A percentile compares a stretch with the other conserved stretches of the same genome.
Conservation (phyloP, 2,329 filamentous ascomycete genomes). For the Grosmannia clavigera region DNA sequence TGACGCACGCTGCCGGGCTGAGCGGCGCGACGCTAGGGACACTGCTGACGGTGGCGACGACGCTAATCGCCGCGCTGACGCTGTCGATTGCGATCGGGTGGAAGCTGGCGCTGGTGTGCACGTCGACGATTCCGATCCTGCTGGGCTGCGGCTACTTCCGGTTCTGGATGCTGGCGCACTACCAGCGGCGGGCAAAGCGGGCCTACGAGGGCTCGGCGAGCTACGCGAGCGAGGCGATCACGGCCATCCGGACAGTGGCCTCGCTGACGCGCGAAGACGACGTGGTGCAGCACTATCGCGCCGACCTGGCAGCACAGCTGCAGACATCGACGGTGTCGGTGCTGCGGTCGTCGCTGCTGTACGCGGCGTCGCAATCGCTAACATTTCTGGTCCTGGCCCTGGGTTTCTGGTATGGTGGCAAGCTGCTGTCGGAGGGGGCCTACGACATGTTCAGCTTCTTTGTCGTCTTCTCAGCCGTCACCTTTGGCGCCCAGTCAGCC, state of each 20-base stretch:
- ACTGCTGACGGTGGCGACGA: conserved; percentile 67
- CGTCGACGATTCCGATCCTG: conserved; percentile 26
- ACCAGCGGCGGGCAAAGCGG: conserved; percentile 65
- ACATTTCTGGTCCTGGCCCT: conserved; percentile 76
- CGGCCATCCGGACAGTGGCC: conserved; percentile 85
- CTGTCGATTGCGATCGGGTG: conserved; percentile 28
- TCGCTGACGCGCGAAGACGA: conserved; percentile 79
- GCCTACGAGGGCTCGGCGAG: conserved; percentile 72
- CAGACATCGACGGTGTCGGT: conserved; percentile 59
- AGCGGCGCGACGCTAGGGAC: conserved; percentile 82
- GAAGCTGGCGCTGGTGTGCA: conserved; percentile 31
- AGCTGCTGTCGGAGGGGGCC: conserved; percentile 55
- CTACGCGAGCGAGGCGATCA: conserved; percentile 87
- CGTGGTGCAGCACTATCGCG: conserved; percentile 60
- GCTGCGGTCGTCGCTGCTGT: conserved; percentile 63
- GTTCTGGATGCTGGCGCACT: conserved; percentile 59
- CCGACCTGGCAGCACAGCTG: conserved; percentile 53
- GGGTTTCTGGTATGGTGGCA: conserved; percentile 87
- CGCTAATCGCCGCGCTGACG: conserved; percentile 60
- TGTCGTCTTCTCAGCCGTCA: conserved; percentile 73
- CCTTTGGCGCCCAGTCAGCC: conserved; percentile 86
- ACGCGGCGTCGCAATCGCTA: conserved; percentile 73
- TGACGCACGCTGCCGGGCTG: conserved; percentile 77
- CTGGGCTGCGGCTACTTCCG: conserved; percentile 27
- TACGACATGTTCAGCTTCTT: conserved; percentile 83